These are phyloP conservation scores for Aspergillus pseudonomiae DNA, from an alignment of 2,329 filamentous ascomycete species.

Conservation along the genomic window DNA sequence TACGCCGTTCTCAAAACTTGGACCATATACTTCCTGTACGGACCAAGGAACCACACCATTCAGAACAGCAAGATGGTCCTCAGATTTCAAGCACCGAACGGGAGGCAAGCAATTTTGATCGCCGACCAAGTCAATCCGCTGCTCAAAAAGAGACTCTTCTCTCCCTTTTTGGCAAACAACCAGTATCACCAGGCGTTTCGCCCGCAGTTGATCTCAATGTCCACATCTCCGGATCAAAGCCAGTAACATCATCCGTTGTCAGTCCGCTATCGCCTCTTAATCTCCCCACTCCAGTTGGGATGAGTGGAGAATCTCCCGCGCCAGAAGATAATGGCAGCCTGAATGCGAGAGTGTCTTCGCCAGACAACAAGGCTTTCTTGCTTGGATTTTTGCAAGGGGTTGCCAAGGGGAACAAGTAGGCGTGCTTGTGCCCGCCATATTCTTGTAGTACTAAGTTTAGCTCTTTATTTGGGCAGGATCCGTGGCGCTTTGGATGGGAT, in stretches of 20 bases:
- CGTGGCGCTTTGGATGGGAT: not conserved
- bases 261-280: conserved; percentile 36
- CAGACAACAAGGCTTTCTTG: conserved; percentile 75
- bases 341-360: conserved; percentile 55
- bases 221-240: conserved; percentile 21
- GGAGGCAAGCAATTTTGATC: conserved; percentile 34
- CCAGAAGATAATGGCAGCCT: conserved; percentile 51
- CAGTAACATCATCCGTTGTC: conserved; percentile 29
- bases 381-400: conserved; percentile 71
- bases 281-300: conserved; percentile 21
- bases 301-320: conserved; percentile 24
- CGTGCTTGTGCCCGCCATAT: not conserved
- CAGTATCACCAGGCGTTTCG: conserved; percentile 28
- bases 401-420: conserved; percentile 46
- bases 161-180: conserved; percentile 64
- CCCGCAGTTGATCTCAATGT: conserved; percentile 26
- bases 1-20: conserved; percentile 53
- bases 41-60: conserved; percentile 27
- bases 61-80: conserved; percentile 15
- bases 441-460: not conserved
- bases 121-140: conserved; percentile 44
- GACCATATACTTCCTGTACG: conserved; percentile 33
- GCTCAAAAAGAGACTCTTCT: conserved; percentile 56
- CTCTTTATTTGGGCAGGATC: not conserved
- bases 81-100: conserved; percentile 11